phyloP scores from a whole-genome alignment of 345 rosid species.

The Punica granatum region DNA sequence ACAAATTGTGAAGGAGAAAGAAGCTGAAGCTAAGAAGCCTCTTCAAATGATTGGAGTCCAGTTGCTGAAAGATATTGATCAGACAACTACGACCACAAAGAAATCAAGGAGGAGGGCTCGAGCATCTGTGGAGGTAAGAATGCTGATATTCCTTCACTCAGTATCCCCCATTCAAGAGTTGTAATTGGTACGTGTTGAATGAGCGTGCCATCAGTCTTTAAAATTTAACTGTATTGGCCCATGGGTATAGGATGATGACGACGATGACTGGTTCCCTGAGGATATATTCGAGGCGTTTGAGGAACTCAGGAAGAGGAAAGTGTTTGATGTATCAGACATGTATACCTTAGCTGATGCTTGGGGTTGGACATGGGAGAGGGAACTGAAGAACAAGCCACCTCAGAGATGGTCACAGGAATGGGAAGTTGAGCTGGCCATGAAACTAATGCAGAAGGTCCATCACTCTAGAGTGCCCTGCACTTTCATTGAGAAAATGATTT shows the following conservation, averaged over 20 bases:
- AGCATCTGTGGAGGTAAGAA: constrained; percentile 54
- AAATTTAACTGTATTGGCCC: neutral
- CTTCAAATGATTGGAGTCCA: constrained; percentile 96
- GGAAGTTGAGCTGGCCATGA: constrained; percentile 89
- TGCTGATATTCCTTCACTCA: neutral
- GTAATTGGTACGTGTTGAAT: neutral
- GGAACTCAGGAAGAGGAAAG: constrained; percentile 74
- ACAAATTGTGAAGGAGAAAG: constrained; percentile 63
- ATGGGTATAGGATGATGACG: constrained; percentile 61
- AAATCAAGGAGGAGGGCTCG: constrained; percentile 63
- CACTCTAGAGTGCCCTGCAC: constrained; percentile 3
- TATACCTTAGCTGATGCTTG: constrained; percentile 95
- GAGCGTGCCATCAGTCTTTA: neutral
- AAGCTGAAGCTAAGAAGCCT: constrained; percentile 71
- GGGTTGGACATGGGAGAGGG: constrained; percentile 99
- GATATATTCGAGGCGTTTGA: constrained; percentile 78
- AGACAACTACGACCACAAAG: constrained; percentile 38
- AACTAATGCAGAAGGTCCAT: constrained; percentile 71
- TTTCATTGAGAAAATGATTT: neutral
- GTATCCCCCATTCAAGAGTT: neutral
- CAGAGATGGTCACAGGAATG: constrained; percentile 88
- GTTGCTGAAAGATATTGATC: constrained; percentile 74
- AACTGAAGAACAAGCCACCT: constrained; percentile 63
- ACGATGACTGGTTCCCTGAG: constrained; percentile 90
- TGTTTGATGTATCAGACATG: constrained; percentile 77